Evolutionary conservation across 1,139 yeast species (phyloP), one percentile per base, ranked within the genome.

Genomic region (Lodderomyces beijingensis): DNA sequence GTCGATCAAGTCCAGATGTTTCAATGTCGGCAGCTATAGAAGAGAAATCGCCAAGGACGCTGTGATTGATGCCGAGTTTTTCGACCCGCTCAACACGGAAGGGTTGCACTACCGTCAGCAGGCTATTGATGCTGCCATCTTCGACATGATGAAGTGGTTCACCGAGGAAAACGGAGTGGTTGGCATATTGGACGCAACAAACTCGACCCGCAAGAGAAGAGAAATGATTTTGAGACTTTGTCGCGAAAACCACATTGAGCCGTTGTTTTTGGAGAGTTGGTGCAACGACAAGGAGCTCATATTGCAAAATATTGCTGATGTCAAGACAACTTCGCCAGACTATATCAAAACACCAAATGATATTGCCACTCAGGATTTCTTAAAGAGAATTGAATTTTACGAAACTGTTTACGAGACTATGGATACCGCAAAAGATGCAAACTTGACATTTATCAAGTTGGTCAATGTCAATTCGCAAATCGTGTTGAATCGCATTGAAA

Each of bases 91-190:
- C 32, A 87, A 88, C 49, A 59, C 61, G 30, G 79, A 77, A 36
- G 91, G 88, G 10, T 63, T 70, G 50, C 61, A 70, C 37, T 67
- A 75, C 39, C 71, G 95, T 39, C 70, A 67, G 36, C 75, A 77
- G 44, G 93, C 96, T 0, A 83, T 87, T 20, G 70, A 75, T 31
- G 57, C 61, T 31, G 96, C 96, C 1, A 70, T 86, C 29, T 53
- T 62, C n/a, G 96, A 87, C 47, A 84, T 91, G 85, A 71, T 89
- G 74, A 62, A 71, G 29, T 91, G 97, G 97, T 87, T 86, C 51
- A 67, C 68, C 25, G 77, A 80, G 19, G 88, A 83, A 39, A 72
- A 77, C 36, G 95, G 95, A 4, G 84, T 81, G 25, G 97, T 91
- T 28, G 97, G 95, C 0, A 85, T 91, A 8, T 70, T 89, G 41